phyloP scores from a whole-genome alignment of 2,329 filamentous ascomycete species.

The Paecilomyces fulvus region DNA sequence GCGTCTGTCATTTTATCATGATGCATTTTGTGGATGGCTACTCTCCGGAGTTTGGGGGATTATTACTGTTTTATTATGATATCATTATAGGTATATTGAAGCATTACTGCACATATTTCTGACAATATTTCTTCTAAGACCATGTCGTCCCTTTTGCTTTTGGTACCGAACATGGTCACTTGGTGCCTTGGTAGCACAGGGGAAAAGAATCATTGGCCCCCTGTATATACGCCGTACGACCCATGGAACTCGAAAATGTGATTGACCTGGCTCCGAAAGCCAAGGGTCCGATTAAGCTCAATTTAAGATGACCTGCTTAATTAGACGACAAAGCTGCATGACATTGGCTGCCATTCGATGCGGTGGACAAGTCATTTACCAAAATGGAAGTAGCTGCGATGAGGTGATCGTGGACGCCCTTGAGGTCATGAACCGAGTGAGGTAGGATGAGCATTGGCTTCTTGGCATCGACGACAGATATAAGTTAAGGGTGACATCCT shows the following conservation, averaged over 20 bases:
- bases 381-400: background rate
- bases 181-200: background rate
- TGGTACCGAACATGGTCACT: background rate
- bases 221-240: background rate
- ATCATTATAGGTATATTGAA: background rate
- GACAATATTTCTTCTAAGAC: background rate
- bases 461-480: background rate
- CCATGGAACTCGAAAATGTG: background rate
- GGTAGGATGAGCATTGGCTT: background rate
- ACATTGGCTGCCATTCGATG: background rate
- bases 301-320: background rate
- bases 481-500: background rate
- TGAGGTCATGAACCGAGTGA: background rate
- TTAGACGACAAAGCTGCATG: background rate
- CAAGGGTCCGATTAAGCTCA: background rate
- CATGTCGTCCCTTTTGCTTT: background rate
- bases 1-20: background rate
- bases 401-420: background rate
- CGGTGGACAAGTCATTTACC: background rate
- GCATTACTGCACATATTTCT: background rate
- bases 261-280: background rate
- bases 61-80: background rate
- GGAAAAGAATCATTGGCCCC: background rate
- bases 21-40: background rate
- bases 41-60: background rate